Percentiles rank a stretch among this genome's conserved stretches.
Evolutionary conservation across 257 asterid genomes (phyloP).

Genomic region (Penstemon davidsonii): DNA sequence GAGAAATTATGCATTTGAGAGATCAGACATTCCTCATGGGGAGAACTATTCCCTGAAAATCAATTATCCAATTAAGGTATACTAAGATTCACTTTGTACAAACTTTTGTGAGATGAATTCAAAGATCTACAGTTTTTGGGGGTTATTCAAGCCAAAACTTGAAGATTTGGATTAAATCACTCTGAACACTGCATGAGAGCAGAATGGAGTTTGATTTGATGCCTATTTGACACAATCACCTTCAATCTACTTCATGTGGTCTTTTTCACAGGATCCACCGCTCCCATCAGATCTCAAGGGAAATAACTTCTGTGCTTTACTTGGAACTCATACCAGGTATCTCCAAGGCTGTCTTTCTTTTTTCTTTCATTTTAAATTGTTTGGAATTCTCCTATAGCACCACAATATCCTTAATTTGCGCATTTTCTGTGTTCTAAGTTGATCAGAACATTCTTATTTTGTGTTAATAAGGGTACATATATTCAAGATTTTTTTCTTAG

Average conservation of each 20-base stretch:
- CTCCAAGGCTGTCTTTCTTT: constrained; percentile 18
- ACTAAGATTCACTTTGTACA: constrained; percentile 5
- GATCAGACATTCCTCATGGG: constrained; percentile 80
- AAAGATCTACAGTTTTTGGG: constrained; percentile 6
- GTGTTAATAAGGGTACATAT: constrained; percentile 18
- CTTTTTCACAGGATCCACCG: constrained; percentile 66
- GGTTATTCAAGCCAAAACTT: constrained; percentile 10
- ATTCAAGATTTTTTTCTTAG: constrained; percentile 2
- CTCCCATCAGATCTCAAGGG: constrained; percentile 93
- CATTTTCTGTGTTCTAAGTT: constrained; percentile 10
- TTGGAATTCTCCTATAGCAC: constrained; percentile 18
- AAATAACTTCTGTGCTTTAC: constrained; percentile 68
- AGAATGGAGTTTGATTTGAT: constrained; percentile 22
- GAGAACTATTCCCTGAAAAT: constrained; percentile 85
- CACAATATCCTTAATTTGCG: not conserved
- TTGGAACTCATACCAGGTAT: constrained; percentile 95
- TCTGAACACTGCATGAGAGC: constrained; percentile 20
- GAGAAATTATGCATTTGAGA: constrained; percentile 96
- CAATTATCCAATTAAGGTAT: constrained; percentile 85
- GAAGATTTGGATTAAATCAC: constrained; percentile 21
- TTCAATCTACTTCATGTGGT: constrained; percentile 30
- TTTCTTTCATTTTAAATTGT: constrained; percentile 10
- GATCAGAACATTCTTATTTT: constrained; percentile 14
- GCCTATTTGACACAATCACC: constrained; percentile 22
- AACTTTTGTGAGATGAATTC: constrained; percentile 7